Percentiles rank a stretch among this genome's conserved stretches.
Evolutionary conservation across 148 eudicot genomes (phyloP).

Genomic region (Diospyros lotus): DNA sequence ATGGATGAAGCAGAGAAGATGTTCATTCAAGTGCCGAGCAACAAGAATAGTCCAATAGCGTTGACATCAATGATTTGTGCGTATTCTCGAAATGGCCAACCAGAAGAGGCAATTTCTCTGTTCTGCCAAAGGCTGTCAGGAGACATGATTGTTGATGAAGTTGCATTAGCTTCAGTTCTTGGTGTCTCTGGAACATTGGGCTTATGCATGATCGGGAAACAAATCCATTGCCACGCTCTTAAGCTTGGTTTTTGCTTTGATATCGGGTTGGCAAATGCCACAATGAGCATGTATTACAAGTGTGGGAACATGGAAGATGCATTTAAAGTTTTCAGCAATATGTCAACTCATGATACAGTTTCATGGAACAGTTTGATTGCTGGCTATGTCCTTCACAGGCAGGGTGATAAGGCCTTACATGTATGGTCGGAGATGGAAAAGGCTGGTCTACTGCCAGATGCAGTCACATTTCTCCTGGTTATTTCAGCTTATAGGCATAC

Average conservation of each 20-base stretch:
- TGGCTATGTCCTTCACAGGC: conserved; percentile 69
- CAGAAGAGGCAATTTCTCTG: conserved; percentile 56
- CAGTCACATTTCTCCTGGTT: conserved; percentile 41
- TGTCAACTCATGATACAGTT: conserved; percentile 53
- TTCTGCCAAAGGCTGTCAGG: conserved; percentile 37
- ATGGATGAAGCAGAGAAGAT: conserved; percentile 67
- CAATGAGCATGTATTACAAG: conserved; percentile 71
- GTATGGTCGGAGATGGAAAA: conserved; percentile 60
- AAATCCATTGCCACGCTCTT: conserved; percentile 51
- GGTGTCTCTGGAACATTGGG: conserved; percentile 75
- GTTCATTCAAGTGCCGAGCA: conserved; percentile 27
- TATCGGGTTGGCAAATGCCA: conserved; percentile 56
- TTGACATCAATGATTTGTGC: conserved; percentile 79
- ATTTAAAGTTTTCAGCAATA: conserved; percentile 36
- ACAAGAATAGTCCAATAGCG: conserved; percentile 27
- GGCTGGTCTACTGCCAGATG: conserved; percentile 41
- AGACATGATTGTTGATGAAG: conserved; percentile 49
- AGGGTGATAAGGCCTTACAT: conserved; percentile 64
- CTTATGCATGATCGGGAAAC: conserved; percentile 54
- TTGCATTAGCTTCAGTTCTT: conserved; percentile 44
- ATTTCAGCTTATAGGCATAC: conserved; percentile 70
- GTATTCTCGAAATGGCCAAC: conserved; percentile 69
- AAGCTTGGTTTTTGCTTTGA: conserved; percentile 53
- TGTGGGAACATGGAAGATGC: conserved; percentile 67
- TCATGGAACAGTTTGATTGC: conserved; percentile 78